Evolutionary conservation across 306 rosid genomes (phyloP).

Genomic region (Vigna mungo): DNA sequence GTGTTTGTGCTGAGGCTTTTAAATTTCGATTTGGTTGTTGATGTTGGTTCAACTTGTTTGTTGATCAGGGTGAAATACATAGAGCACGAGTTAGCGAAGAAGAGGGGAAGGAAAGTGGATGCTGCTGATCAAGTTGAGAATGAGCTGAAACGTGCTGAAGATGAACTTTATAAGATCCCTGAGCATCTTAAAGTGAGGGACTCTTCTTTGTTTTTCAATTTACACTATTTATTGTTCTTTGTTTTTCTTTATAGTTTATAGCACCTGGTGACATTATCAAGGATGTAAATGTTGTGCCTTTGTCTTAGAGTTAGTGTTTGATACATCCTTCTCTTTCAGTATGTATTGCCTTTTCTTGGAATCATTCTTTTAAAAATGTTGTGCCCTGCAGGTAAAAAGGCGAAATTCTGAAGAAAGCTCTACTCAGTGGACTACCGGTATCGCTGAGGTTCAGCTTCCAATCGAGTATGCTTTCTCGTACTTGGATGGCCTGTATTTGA

Average conservation of each 20-base stretch:
- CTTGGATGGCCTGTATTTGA: slow-evolving; percentile 2
- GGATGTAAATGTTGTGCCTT: background rate
- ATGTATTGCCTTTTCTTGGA: background rate
- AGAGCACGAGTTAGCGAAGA: slow-evolving; percentile 92
- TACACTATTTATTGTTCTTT: slow-evolving; percentile 12
- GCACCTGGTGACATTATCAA: background rate
- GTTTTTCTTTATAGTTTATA: slow-evolving; percentile 1
- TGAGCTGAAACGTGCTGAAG: slow-evolving; percentile 92
- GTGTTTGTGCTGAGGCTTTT: slow-evolving; percentile 7
- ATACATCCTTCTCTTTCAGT: background rate
- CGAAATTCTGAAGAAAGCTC: slow-evolving; percentile 97
- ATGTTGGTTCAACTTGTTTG: slow-evolving; percentile 27
- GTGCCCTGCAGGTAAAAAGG: slow-evolving; percentile 74
- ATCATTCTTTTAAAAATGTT: background rate
- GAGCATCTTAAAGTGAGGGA: slow-evolving; percentile 91
- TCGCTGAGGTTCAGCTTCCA: slow-evolving; percentile 98
- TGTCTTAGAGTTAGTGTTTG: background rate
- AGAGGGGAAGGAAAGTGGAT: slow-evolving; percentile 77
- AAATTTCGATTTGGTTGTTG: slow-evolving; percentile 28
- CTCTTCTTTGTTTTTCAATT: background rate
- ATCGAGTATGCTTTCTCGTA: slow-evolving; percentile 74
- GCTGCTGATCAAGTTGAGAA: slow-evolving; percentile 70
- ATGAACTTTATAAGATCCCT: slow-evolving; percentile 90
- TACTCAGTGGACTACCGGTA: slow-evolving; percentile 99
- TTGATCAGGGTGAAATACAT: slow-evolving; percentile 69